Base-by-base conservation (phyloP, 106 monocot genomes). In the Dendrobium officinale region DNA sequence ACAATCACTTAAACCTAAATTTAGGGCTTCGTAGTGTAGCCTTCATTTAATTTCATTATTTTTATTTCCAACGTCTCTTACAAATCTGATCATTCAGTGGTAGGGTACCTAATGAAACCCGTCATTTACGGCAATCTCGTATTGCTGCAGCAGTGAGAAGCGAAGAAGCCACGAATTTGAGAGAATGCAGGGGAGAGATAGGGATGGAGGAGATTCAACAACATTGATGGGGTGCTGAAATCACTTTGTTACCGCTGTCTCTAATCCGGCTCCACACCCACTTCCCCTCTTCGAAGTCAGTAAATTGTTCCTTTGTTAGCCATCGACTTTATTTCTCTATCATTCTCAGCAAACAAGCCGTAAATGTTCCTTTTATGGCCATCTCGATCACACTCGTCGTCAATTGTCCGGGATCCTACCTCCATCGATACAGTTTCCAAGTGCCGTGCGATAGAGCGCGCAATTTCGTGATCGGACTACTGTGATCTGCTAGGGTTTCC, bases 401-500 rank as follows among this genome's bases (percentile, higher is more conserved):
- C 76, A 51, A 26, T 27, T 49, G 49, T 27, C 11, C 78, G 18
- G 27, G 78, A 78, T 78, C 78, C 40, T 18, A 49, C 27, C n/a
- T 4, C 74, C 24, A 13, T 5, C 3, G 49, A 51, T 51, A 3
- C 51, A 51, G 16, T 51, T 51, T 13, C 3, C 51, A 51, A 16
- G 15, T 51, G 15, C 51, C 13, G 51, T 13, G 51, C 13, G 13
- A 13, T 51, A 51, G 16, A 42, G 49, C 20, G 56, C 58, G 26
- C 58, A 41, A 58, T 56, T 78, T 40, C 20, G 33, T 78, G 15
- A 19, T 54, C 29, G 26, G 44, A 20, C 18, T n/a, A 31, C 44
- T 45, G 19, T 31, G 4, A 47, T 77, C 22, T 18, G 33, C 42
- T 78, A 78, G 82, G 82, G 78, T 83, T 78, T 70, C 27, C 18